A percentile compares a stretch with the other conserved stretches of the same genome.
Evolutionary conservation across 1,284 basidiomycete species (phyloP).

Genomic region (Melampsora occidentalis): DNA sequence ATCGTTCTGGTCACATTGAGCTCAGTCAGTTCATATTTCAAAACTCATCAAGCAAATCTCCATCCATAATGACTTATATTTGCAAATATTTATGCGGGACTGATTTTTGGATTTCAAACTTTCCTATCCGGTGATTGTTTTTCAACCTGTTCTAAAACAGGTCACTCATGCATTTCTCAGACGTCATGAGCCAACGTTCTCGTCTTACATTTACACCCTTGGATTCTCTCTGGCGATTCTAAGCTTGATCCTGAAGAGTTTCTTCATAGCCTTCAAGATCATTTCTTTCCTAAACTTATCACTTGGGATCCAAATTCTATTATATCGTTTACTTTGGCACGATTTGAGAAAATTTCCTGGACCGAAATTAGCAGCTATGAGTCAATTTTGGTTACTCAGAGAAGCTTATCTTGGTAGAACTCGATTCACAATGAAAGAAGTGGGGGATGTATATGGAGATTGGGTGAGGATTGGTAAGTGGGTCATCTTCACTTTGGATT

Average conservation of each 20-base stretch:
- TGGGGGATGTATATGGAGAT: slow-evolving; percentile 30
- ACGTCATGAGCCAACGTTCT: slow-evolving; percentile 30
- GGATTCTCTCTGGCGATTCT: neutral
- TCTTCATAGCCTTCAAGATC: neutral
- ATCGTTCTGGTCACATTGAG: neutral
- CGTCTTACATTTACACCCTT: slow-evolving; percentile 4
- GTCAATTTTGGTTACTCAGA: slow-evolving; percentile 35
- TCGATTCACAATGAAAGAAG: slow-evolving; percentile 31
- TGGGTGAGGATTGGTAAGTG: slow-evolving; percentile 39
- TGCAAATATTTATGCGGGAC: neutral
- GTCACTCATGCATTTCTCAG: slow-evolving; percentile 17
- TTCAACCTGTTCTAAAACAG: slow-evolving; percentile 4
- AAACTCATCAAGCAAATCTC: neutral
- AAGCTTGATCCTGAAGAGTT: neutral
- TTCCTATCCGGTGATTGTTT: neutral
- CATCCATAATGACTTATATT: neutral
- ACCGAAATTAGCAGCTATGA: slow-evolving; percentile 24
- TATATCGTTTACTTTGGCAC: slow-evolving; percentile 30
- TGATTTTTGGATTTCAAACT: neutral
- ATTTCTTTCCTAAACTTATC: slow-evolving; percentile 3
- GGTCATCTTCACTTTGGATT: neutral
- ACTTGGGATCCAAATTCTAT: slow-evolving; percentile 18
- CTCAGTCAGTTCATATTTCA: neutral
- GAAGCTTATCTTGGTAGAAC: slow-evolving; percentile 37
- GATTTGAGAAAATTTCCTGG: slow-evolving; percentile 28